phyloP scores from a whole-genome alignment of 345 rosid species.

The Eucalyptus microcorys region DNA sequence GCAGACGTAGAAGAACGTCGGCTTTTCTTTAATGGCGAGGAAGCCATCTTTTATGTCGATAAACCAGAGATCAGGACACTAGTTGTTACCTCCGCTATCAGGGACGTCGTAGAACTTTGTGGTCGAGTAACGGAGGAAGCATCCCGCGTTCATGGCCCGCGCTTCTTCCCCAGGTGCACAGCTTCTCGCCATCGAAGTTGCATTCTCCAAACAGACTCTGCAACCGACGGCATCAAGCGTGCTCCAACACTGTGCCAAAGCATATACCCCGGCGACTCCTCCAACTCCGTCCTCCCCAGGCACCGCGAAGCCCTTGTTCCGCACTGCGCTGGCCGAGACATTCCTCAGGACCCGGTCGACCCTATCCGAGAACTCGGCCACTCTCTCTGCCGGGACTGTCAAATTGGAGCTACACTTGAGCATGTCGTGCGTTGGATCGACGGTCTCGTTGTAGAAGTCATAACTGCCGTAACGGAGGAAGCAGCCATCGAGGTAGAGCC shows the following conservation, averaged over 20 bases:
- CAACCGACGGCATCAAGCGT: conserved; percentile 24
- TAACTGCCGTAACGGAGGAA: conserved; percentile 44
- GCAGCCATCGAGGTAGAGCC: conserved; percentile 55
- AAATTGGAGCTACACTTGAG: conserved; percentile 4
- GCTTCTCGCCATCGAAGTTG: conserved; percentile 16
- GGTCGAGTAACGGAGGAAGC: conserved; percentile 46
- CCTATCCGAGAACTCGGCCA: conserved; percentile 1
- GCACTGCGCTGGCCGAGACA: conserved; percentile 21
- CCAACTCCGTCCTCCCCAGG: background rate
- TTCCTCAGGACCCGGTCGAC: conserved; percentile 16
- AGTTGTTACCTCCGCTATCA: background rate
- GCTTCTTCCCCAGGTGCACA: conserved; percentile 41
- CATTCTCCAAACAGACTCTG: conserved; percentile 32
- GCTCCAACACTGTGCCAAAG: conserved; percentile 69
- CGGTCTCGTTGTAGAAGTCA: conserved; percentile 29
- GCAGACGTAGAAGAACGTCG: background rate
- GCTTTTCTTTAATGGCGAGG: background rate
- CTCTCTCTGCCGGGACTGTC: background rate
- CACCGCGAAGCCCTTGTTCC: conserved; percentile 25
- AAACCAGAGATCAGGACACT: background rate
- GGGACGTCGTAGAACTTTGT: conserved; percentile 21
- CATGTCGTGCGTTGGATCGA: conserved; percentile 9
- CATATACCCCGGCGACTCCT: conserved; percentile 21
- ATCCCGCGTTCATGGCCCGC: conserved; percentile 52
- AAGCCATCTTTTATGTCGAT: background rate